Evolutionary conservation across 2,329 filamentous ascomycete genomes (phyloP).

Genomic region (Eurotiales sp.): DNA sequence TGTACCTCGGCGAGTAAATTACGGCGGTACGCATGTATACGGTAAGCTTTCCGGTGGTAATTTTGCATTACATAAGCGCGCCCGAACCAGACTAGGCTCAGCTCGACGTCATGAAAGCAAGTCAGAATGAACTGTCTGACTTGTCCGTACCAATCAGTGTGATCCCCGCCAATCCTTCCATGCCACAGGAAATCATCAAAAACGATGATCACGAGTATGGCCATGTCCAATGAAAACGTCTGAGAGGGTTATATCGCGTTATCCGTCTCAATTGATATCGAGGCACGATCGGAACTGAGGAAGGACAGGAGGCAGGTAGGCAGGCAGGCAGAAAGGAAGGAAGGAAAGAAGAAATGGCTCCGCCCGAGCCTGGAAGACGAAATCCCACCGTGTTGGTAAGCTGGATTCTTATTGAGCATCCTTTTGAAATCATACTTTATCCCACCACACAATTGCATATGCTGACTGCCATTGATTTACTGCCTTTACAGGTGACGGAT

Average conservation of each 20-base stretch:
- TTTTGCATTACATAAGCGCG: no score
- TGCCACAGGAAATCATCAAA: not conserved
- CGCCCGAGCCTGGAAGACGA: conserved; percentile 31
- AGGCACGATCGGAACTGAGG: not conserved
- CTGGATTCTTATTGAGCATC: conserved; percentile 10
- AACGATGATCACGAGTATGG: not conserved
- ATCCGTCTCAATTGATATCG: not conserved
- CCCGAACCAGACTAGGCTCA: no score
- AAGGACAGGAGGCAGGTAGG: no score
- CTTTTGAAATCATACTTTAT: not conserved
- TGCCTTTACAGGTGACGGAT: conserved; percentile 44
- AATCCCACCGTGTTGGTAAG: conserved; percentile 45
- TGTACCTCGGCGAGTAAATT: no score
- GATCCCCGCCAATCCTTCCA: not conserved
- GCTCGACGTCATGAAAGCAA: not conserved
- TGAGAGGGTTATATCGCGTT: not conserved
- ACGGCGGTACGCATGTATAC: no score
- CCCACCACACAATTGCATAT: not conserved
- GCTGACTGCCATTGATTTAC: conserved; percentile 8
- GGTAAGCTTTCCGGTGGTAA: no score
- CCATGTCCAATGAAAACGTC: not conserved
- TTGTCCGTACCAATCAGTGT: conserved; percentile 7
- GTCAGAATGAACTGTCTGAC: not conserved
- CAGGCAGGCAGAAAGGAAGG: not conserved
- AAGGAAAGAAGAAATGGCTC: conserved; percentile 14